These are phyloP conservation scores for Ulmus americana DNA, from an alignment of 331 rosid species.

Conservation along the genomic window DNA sequence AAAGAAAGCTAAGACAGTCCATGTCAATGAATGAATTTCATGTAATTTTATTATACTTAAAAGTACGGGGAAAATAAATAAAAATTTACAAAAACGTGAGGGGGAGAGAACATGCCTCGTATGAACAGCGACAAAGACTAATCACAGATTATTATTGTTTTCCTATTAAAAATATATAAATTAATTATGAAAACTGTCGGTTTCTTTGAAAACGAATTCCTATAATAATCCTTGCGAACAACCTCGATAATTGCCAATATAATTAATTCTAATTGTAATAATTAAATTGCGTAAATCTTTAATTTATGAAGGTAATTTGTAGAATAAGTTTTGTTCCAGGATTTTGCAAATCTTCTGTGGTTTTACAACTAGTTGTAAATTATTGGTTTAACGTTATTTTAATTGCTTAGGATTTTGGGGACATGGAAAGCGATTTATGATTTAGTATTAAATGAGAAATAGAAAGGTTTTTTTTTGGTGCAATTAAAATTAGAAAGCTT, in stretches of 20 bases:
- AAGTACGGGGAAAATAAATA: constrained; percentile 3
- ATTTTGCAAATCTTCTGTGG: constrained; percentile 20
- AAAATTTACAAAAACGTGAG: constrained; percentile 11
- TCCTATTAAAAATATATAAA: background rate
- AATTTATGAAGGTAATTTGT: background rate
- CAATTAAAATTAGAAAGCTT: background rate
- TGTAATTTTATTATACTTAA: background rate
- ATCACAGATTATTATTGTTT: constrained; percentile 26
- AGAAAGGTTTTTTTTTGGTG: background rate
- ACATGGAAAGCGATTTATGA: constrained; percentile 1
- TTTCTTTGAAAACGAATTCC: constrained; percentile 33
- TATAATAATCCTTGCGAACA: constrained; percentile 30
- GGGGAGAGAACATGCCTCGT: constrained; percentile 30
- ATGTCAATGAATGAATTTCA: constrained; percentile 5
- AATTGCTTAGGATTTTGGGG: constrained; percentile 1
- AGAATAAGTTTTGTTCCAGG: constrained; percentile 13
- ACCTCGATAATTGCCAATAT: constrained; percentile 20
- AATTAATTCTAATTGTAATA: background rate
- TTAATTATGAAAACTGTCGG: constrained; percentile 17
- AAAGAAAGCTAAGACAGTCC: constrained; percentile 9
- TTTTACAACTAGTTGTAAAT: background rate
- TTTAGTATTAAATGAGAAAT: background rate
- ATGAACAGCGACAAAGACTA: constrained; percentile 33
- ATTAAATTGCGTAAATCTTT: background rate
- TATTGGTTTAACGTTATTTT: constrained; percentile 1